phyloP scores from a whole-genome alignment of 129 eudicot species.

The Erigeron canadensis region DNA sequence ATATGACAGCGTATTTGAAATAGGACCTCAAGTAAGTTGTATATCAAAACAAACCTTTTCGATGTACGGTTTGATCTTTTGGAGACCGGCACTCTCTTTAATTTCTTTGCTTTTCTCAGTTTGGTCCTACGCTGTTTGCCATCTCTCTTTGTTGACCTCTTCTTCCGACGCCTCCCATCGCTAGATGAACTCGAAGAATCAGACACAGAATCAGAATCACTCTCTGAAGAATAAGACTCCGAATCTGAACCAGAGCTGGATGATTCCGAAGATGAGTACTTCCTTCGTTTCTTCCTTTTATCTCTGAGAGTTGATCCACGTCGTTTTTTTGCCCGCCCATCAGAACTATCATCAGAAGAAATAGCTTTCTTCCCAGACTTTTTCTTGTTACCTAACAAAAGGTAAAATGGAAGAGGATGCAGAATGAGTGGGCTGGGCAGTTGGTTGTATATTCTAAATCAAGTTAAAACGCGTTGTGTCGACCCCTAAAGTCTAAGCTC shows the following conservation, averaged over 20 bases:
- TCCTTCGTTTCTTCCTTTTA: constrained; percentile 63
- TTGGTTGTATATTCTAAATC: background rate
- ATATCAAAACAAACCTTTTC: constrained; percentile 39
- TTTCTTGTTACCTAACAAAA: constrained; percentile 56
- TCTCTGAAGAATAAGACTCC: constrained; percentile 56
- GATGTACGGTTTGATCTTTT: constrained; percentile 52
- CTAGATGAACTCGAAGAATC: constrained; percentile 63
- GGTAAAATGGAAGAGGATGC: background rate
- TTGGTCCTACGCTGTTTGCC: constrained; percentile 40
- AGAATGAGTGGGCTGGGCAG: background rate
- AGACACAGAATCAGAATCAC: constrained; percentile 51
- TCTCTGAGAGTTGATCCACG: constrained; percentile 42
- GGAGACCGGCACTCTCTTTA: constrained; percentile 27
- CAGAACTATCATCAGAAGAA: constrained; percentile 61
- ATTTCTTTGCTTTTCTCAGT: constrained; percentile 32
- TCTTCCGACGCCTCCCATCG: constrained; percentile 65
- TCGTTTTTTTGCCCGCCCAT: constrained; percentile 43
- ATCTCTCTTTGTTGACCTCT: constrained; percentile 53
- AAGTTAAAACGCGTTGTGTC: background rate
- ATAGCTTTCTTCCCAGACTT: constrained; percentile 42
- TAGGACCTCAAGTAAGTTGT: no score
- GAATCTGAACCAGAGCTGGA: constrained; percentile 65
- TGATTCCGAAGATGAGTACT: constrained; percentile 82
- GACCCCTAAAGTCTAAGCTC: background rate
- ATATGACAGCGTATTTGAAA: background rate